Evolutionary conservation across 495 filamentous ascomycete genomes (phyloP).

Genomic region (Durotheca rogersii): DNA sequence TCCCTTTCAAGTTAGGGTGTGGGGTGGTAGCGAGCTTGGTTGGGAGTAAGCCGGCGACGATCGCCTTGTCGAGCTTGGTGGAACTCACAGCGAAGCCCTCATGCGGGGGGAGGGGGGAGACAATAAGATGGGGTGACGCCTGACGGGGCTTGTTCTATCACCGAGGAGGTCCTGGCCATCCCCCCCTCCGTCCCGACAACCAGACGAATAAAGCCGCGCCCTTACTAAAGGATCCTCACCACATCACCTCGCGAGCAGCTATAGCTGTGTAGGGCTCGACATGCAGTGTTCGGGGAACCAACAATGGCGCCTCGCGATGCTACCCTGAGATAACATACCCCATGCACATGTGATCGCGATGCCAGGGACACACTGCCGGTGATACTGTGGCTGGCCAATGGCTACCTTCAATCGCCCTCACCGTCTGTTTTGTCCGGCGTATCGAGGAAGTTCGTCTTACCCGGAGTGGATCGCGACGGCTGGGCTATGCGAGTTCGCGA

Average conservation of each 20-base stretch:
- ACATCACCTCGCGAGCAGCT: too few relatives aligned
- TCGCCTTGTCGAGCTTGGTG: constrained; percentile 8
- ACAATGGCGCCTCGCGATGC: constrained; percentile 9
- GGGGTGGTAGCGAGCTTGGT: constrained; percentile 24
- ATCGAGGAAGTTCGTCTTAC: too few relatives aligned
- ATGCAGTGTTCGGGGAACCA: constrained; percentile 11
- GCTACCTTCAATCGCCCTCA: not conserved
- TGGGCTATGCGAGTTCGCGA: too few relatives aligned
- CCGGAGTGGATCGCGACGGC: too few relatives aligned
- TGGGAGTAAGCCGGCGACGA: constrained; percentile 25
- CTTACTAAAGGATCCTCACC: constrained; percentile 24
- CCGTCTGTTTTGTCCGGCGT: too few relatives aligned
- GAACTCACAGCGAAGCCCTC: too few relatives aligned
- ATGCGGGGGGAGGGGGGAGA: too few relatives aligned
- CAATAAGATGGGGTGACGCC: not conserved
- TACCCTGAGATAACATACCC: constrained; percentile 14
- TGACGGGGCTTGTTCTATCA: constrained; percentile 19
- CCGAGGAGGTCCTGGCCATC: constrained; percentile 12
- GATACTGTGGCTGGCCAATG: constrained; percentile 7
- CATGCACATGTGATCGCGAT: constrained; percentile 6
- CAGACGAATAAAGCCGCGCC: constrained; percentile 3
- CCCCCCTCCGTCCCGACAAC: not conserved
- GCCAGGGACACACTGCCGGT: constrained; percentile 11
- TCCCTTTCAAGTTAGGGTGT: constrained; percentile 21
- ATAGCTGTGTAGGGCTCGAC: not conserved